A percentile compares a stretch with the other conserved stretches of the same genome.
These are phyloP conservation scores for Nannochloropsis gaditana DNA, from an alignment of 108 stramenopile genomes.

Conservation along the genomic window DNA sequence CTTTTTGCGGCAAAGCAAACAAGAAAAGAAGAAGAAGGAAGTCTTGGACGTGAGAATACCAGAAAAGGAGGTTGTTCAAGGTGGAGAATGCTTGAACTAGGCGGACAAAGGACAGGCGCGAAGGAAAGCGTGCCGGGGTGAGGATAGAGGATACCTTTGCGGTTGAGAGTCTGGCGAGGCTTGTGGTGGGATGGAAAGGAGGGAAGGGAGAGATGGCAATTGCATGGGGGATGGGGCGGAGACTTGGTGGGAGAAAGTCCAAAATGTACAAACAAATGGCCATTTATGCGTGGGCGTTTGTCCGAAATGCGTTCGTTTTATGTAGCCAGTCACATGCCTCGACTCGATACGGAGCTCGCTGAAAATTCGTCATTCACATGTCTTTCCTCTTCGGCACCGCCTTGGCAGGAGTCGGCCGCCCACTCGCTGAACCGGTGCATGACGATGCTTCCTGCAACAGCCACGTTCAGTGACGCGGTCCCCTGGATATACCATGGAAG, in stretches of 20 bases:
- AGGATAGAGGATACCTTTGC: background rate
- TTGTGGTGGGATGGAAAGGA: background rate
- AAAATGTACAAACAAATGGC: no score
- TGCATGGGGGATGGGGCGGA: background rate
- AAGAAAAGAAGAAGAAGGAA: constrained; percentile 12
- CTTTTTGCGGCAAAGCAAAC: constrained; percentile 1
- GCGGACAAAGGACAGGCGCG: background rate
- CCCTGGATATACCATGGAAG: constrained; percentile 18
- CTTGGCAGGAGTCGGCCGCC: background rate
- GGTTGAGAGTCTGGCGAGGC: background rate
- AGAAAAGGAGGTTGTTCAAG: background rate
- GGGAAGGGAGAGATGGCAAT: background rate
- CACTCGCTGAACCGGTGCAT: constrained; percentile 45
- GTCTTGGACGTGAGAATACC: background rate
- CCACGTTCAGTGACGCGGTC: constrained; percentile 48
- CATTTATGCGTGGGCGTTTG: no score
- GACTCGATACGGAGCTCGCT: no score
- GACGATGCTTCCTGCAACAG: constrained; percentile 49
- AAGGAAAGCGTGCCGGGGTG: no score
- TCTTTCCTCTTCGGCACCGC: no score
- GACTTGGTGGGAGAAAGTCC: no score
- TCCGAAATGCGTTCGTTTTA: no score
- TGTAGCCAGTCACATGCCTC: no score
- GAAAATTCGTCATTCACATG: no score
- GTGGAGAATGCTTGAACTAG: background rate